Evolutionary conservation across 2,329 filamentous ascomycete species (phyloP).

Genomic region (Onygena corvina): DNA sequence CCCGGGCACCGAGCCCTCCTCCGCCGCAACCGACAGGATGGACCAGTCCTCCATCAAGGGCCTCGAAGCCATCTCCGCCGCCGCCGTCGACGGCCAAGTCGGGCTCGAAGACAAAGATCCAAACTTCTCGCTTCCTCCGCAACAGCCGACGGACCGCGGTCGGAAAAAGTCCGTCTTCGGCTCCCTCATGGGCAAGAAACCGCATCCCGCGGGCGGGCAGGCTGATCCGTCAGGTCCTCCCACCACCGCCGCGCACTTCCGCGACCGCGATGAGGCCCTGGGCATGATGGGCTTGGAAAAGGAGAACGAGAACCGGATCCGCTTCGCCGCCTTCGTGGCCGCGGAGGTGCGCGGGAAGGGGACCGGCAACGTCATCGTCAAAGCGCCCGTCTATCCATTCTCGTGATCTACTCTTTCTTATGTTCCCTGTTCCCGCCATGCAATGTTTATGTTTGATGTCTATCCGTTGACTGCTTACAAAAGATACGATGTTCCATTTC

Average conservation of each 20-base stretch:
- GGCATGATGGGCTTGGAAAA: conserved; percentile 5
- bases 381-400: conserved; percentile 55
- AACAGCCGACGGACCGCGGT: conserved; percentile 19
- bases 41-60: conserved; percentile 18
- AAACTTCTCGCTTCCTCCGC: neutral
- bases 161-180: conserved; percentile 35
- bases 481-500: too few relatives aligned
- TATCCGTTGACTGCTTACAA: too few relatives aligned
- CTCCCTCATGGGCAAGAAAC: conserved; percentile 30
- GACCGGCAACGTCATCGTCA: conserved; percentile 52
- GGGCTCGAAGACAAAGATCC: conserved; percentile 13
- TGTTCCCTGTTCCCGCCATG: neutral
- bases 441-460: neutral
- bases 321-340: conserved; percentile 62
- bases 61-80: conserved; percentile 7
- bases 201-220: conserved; percentile 15
- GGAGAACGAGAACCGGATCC: conserved; percentile 40
- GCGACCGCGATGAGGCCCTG: conserved; percentile 12
- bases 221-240: too few relatives aligned
- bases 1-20: conserved; percentile 12
- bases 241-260: conserved; percentile 7
- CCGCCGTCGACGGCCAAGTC: conserved; percentile 5
- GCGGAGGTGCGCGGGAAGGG: conserved; percentile 60
- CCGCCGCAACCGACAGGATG: conserved; percentile 12
- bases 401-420: conserved; percentile 15